Base-by-base conservation (phyloP, 805 yeast genomes). In the Jamesozyma gamospora region DNA sequence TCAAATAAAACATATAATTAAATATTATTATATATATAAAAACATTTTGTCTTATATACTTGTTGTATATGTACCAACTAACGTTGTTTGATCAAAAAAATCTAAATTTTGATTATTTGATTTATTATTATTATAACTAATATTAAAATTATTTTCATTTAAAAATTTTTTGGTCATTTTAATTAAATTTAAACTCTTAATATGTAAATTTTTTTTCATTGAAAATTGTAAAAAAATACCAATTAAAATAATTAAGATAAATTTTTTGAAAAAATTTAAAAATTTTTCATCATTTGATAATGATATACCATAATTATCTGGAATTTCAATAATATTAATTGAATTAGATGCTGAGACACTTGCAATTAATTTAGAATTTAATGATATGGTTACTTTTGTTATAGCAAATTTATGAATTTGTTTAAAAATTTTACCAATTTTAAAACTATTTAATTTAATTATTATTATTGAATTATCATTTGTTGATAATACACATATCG, bases 321-420 rank as follows among this genome's bases (percentile, higher is more conserved):
- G 88, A 13, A 85, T 58, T 42, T 65, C 67, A 43, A 78, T 61
- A n/a, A 84, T 74, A 47, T 71, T 76, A 17, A 86, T 72, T 1
- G 84, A 70, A 44, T 81, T 80, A 3, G 94, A 83, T 2, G 90
- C 95, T 28, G 90, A 79, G 0, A 77, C 80, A 18, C 86, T 72
- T 2, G 84, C 90, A 38, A 85, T 60, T 41, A 69, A 70, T 33
- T 71, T 64, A 8, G 88, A 86, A 53, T 75, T 69, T 11, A 81
- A 78, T 4, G 85, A 79, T 42, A 84, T 77, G 3, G 75, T 64
- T 7, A 84, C 75, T 34, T 74, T 70, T 0, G 95, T 86, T 36
- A 86, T 76, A 24, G 94, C 88, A 60, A 85, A 84, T 13, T 71
- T 65, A 56, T 86, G 96, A 40, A 82, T 77, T 46, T 82, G 74